phyloP scores from a whole-genome alignment of 2,329 filamentous ascomycete genomes.

The Xylariaceae sp. region DNA sequence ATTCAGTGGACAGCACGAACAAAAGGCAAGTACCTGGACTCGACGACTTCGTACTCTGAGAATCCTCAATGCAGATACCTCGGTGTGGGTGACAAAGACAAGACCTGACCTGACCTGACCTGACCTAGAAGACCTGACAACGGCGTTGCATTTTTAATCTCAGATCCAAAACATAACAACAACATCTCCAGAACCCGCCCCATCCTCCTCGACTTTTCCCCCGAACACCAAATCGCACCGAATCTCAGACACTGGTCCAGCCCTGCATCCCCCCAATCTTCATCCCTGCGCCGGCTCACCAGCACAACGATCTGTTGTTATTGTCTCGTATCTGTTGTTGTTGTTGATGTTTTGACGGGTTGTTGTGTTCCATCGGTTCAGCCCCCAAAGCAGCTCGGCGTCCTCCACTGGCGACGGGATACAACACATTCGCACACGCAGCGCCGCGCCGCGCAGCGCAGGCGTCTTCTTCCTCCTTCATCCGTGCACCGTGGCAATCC shows the following conservation, averaged over 20 bases:
- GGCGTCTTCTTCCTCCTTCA: neutral
- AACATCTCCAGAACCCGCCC: neutral
- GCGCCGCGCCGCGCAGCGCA: too few species aligned
- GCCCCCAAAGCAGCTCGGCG: too few species aligned
- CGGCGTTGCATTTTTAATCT: conserved; percentile 3
- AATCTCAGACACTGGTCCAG: too few species aligned
- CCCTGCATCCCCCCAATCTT: too few species aligned
- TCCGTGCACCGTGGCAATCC: neutral
- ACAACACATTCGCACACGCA: too few species aligned
- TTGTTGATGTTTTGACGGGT: neutral
- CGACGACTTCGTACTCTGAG: too few species aligned
- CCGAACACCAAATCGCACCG: too few species aligned
- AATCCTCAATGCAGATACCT: too few species aligned
- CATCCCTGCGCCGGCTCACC: neutral
- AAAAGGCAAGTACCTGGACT: too few species aligned
- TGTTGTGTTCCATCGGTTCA: neutral
- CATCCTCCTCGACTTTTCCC: neutral
- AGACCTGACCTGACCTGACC: neutral
- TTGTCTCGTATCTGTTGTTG: neutral
- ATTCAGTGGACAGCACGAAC: too few species aligned
- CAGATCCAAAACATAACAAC: conserved; percentile 8
- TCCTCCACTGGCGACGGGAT: neutral
- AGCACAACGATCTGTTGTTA: neutral
- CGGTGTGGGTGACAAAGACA: neutral
- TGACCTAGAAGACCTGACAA: conserved; percentile 12